Evolutionary conservation across 768 basidiomycete species (phyloP), one percentile per base, ranked within the genome.

Genomic region (Porpolomopsis calyptriformis): DNA sequence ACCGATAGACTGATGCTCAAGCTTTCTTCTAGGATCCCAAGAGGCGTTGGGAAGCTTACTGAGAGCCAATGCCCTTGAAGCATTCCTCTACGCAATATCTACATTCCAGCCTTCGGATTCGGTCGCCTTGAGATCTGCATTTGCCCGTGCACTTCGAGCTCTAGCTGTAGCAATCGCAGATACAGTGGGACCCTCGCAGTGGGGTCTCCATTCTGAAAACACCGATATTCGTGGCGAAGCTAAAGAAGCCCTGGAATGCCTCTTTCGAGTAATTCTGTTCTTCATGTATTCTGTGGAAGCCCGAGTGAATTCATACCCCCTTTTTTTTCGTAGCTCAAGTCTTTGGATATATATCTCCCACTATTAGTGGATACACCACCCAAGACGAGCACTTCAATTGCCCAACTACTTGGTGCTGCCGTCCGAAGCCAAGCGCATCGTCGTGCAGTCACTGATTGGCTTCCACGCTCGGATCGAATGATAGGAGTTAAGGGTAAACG

Each of bases 301-400:
- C 20, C 8, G n/a, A 29, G 11, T 24, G 31, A 42, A 18, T 14
- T 23, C 42, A 34, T 6, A 40, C 38, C 47, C 46, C 39, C 40
- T 47, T 25, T 25, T 47, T 18, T 29, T 45, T 43, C 31, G 11
- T 51, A 84, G 77, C 59, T 65, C 20, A 77, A 82, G 24, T 74
- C 73, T 7, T 60, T 88, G 1, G 85, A 89, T 41, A 64, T 77
- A 0, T 82, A 73, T 53, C 70, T 88, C 0, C 85, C 85, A 1
- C 66, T 84, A 4, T 71, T 87, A 19, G 60, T 64, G 4, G 69
- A 72, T 53, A 39, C 61, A 2, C 64, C 70, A 3, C 16, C 52
- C 1, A 68, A 74, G 48, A 59, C 67, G 5, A 65, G 66, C 4
- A 69, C 67, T 2, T 71, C 72, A 8, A 72, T 82, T 6, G 77